Base-by-base conservation (phyloP, 1,139 yeast species). In the Blastobotrys petasosporus region DNA sequence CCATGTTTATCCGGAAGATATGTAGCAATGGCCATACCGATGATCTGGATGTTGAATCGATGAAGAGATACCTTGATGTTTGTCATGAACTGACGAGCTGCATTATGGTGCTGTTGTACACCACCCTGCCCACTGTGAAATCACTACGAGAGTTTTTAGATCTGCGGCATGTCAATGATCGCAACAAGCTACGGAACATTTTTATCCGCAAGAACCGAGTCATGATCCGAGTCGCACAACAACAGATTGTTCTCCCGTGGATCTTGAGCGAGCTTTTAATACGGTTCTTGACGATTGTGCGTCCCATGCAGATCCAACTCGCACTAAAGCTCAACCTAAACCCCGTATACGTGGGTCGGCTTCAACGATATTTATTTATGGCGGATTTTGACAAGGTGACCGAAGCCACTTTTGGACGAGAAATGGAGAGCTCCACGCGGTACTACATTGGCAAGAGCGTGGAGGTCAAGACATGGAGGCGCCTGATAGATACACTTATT, bases 301-400 rank as follows among this genome's bases (percentile, higher is more conserved):
- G 45, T 11, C 37, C 45, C 1, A 31, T 42, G 37, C 45, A 42
- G 32, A 37, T 42, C 13, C n/a, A 30, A 12, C 32, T 42, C 2
- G 45, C 45, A n/a, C 25, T 37, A 11, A 31, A 13, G 20, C 23
- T 32, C 20, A 23, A 28, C 7, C 6, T n/a, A 10, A 13, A 20
- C 20, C 10, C 11, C 2, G 32, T 11, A 7, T 34, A 40, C 25
- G n/a, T 40, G 13, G 25, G 12, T 15, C 8, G 38, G 6, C 32
- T 40, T 4, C n/a, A 12, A 9, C 3, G 20, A 8, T 40, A 20
- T 29, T 17, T 40, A 20, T 40, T 40, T 25, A 30, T 40, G 13
- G 38, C 12, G n/a, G 43, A 16, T 16, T 20, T 15, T 11, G 29
- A 8, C n/a, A 17, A 10, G 5, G 20, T 16, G 9, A 37, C 40